Evolutionary conservation across 208 protist species (phyloP), one percentile per base, ranked within the genome.

Genomic region (Leishmania tropica): DNA sequence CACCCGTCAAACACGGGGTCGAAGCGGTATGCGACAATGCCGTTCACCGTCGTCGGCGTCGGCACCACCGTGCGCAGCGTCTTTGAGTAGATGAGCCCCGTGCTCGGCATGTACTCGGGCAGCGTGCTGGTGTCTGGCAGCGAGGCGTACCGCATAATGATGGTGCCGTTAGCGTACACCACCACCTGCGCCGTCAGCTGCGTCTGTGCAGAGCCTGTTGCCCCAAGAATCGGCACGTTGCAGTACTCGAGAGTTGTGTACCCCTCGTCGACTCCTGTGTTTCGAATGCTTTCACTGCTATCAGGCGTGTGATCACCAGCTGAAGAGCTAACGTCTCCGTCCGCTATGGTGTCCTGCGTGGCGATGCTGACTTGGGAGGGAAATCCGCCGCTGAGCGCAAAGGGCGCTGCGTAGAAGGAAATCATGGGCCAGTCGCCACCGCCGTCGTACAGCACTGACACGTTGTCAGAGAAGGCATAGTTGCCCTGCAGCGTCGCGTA

Each of bases 101-200:
- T 78, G 76, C 76, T 70, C 45, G 60, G 65, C 65, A 67, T 60
- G n/a, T 40, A 19, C 19, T 10, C 53, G 3, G 67, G 51, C 75
- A 75, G 53, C 37, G 6, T n/a, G 35, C 15, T n/a, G 6, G 35
- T 28, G 75, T 24, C 28, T 8, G 87, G 84, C 56, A 89, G 70
- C n/a, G 79, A n/a, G 48, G 58, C 58, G 84, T 93, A 93, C 40
- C 89, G 87, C 76, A 93, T 85, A 51, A 93, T 78, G 73, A 93
- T 84, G 19, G 83, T 86, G 53, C 89, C 89, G 76, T 88, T 81
- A 0, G 74, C 58, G 72, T 81, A 88, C 58, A 91, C 80, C 79
- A 65, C 80, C 28, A 93, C 85, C 87, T 93, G 89, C 28, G 89
- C 87, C 40, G 81, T 93, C 58, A 93, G 81, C 37, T 28, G 28